phyloP scores from a whole-genome alignment of 2,329 filamentous ascomycete genomes.

The Calonectria leucothoes region DNA sequence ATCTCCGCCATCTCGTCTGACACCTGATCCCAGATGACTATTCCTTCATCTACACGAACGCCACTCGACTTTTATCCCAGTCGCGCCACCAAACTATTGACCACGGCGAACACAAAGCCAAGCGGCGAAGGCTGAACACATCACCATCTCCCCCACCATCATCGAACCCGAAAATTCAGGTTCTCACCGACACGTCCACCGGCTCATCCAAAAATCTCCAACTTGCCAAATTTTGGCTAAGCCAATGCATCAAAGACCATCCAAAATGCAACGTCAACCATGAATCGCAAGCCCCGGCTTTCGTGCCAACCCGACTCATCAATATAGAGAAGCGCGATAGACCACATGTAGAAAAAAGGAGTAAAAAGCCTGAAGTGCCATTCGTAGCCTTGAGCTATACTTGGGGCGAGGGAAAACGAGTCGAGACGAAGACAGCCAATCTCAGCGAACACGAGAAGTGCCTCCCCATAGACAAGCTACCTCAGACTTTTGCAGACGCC shows the following conservation, averaged over 20 bases:
- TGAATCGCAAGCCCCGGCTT: neutral
- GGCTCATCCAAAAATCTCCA: neutral
- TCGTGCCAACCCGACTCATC: conserved; percentile 14
- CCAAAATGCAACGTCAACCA: neutral
- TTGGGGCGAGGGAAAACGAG: conserved; percentile 14
- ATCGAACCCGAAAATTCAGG: neutral
- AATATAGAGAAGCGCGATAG: conserved; percentile 1
- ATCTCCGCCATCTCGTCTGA: neutral
- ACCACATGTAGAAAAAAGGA: conserved; percentile 10
- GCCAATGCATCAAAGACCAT: neutral
- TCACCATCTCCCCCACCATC: neutral
- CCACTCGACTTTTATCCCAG: no score
- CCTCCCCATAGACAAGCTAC: conserved; percentile 3
- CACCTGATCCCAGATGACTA: neutral
- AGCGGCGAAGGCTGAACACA: neutral
- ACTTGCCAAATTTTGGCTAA: neutral
- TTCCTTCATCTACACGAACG: neutral
- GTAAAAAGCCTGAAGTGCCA: neutral
- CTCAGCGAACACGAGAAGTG: neutral
- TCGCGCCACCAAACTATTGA: neutral
- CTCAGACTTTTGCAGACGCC: conserved; percentile 17
- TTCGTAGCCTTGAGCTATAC: conserved; percentile 26
- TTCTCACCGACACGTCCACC: neutral
- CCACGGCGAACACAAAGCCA: neutral
- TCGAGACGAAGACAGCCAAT: conserved; percentile 1